These are phyloP conservation scores for Euphorbia lathyris DNA, from an alignment of 345 rosid genomes.

Conservation along the genomic window DNA sequence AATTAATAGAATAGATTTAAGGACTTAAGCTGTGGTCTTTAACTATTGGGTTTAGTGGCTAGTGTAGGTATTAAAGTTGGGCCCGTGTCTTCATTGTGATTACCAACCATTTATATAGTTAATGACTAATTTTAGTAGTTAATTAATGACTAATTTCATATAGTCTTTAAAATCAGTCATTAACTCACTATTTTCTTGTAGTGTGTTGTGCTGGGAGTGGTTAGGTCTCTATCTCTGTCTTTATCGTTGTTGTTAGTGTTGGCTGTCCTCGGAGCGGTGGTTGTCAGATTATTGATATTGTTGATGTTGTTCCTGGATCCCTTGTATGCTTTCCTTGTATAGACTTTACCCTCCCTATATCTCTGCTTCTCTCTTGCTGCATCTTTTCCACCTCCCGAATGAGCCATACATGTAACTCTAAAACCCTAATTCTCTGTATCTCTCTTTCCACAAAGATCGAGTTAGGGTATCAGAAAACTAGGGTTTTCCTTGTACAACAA, in stretches of 20 bases:
- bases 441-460: not conserved
- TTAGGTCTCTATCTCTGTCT: not conserved
- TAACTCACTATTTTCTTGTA: too few species aligned
- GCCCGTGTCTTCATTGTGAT: too few species aligned
- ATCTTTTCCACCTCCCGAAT: constrained; percentile 56
- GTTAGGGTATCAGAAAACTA: constrained; percentile 6
- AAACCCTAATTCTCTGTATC: constrained; percentile 34
- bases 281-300: constrained; percentile 13
- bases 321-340: constrained; percentile 69
- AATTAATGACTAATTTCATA: too few species aligned
- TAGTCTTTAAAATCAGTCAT: too few species aligned
- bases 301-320: constrained; percentile 44
- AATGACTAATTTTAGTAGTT: too few species aligned
- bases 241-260: not conserved
- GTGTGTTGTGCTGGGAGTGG: not conserved
- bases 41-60: too few species aligned
- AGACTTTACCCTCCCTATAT: constrained; percentile 58
- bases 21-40: too few species aligned
- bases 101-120: too few species aligned
- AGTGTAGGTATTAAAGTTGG: too few species aligned
- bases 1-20: too few species aligned
- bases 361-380: constrained; percentile 64
- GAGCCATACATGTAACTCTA: constrained; percentile 78
- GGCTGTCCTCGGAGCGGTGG: not conserved
- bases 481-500: constrained; percentile 22